Conservation (phyloP, 176 grass and related monocot genomes). For the Oryza longistaminata region DNA sequence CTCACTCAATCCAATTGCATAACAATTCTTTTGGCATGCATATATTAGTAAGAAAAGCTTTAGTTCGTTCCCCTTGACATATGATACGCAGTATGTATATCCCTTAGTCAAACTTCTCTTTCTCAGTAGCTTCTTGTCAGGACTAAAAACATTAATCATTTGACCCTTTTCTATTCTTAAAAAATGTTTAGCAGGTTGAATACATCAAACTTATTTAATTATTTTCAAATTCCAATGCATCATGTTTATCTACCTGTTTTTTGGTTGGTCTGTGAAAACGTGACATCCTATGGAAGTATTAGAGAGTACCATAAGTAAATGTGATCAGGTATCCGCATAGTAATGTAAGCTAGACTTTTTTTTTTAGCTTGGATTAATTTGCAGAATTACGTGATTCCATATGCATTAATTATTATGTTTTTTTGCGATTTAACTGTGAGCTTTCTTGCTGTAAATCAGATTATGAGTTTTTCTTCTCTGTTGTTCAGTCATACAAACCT, state of each 20-base stretch:
- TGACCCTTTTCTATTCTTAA: neutral
- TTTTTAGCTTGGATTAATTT: slow-evolving; percentile 14
- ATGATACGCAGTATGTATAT: neutral
- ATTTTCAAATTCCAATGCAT: neutral
- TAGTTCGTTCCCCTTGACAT: neutral
- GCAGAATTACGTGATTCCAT: neutral
- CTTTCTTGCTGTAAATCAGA: slow-evolving; percentile 34
- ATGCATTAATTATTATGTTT: neutral
- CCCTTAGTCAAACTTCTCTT: neutral
- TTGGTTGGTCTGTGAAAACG: neutral
- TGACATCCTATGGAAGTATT: neutral
- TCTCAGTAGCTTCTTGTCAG: too few species aligned
- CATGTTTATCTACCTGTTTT: neutral
- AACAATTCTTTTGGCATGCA: neutral
- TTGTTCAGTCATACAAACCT: slow-evolving; percentile 77
- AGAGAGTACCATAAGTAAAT: neutral
- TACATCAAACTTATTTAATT: neutral
- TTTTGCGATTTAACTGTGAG: slow-evolving; percentile 30
- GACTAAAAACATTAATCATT: neutral
- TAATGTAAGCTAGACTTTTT: neutral
- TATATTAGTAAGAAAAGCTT: neutral
- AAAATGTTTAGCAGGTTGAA: slow-evolving; percentile 13
- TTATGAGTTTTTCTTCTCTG: slow-evolving; percentile 43
- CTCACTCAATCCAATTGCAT: neutral
- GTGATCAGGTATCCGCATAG: neutral